Conservation (phyloP, 2,329 filamentous ascomycete genomes). For the Colletotrichum endophyticum region DNA sequence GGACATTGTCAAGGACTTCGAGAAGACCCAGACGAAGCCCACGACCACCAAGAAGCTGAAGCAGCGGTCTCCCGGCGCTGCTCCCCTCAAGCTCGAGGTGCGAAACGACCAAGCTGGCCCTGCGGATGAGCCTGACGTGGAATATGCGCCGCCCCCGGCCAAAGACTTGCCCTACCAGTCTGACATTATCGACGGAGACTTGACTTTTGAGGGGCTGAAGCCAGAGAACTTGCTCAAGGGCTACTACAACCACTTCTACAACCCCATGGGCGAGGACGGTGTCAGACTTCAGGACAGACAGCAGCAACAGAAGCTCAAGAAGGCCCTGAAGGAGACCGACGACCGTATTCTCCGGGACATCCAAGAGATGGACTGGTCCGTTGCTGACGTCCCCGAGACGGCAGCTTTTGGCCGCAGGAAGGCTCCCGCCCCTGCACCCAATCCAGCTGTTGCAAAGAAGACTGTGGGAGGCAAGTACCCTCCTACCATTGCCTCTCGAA, state of each 20-base stretch:
- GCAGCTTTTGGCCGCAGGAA: conserved; percentile 37
- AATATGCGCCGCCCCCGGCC: conserved; percentile 84
- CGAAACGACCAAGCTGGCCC: conserved; percentile 57
- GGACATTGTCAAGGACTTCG: conserved; percentile 60
- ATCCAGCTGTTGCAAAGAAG: conserved; percentile 26
- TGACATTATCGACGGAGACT: conserved; percentile 64
- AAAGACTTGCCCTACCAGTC: conserved; percentile 71
- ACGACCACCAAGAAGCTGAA: conserved; percentile 66
- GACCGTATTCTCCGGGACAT: conserved; percentile 71
- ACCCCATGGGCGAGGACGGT: conserved; percentile 71
- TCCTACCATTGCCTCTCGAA: conserved; percentile 47
- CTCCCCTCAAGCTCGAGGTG: conserved; percentile 65
- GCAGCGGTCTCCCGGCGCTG: conserved; percentile 56
- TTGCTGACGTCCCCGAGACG: conserved; percentile 58
- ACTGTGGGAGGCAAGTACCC: conserved; percentile 16
- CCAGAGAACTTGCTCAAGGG: conserved; percentile 64
- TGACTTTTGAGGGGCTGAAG: conserved; percentile 64
- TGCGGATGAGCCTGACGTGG: conserved; percentile 73
- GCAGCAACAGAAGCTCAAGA: conserved; percentile 57
- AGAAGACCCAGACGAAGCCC: conserved; percentile 66
- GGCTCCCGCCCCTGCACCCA: conserved; percentile 24
- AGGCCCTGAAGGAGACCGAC: conserved; percentile 62
- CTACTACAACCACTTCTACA: conserved; percentile 65
- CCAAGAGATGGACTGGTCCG: conserved; percentile 66
- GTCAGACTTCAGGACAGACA: conserved; percentile 67